Base-by-base conservation (phyloP, 345 rosid species). In the Lenwebbia sp. region DNA sequence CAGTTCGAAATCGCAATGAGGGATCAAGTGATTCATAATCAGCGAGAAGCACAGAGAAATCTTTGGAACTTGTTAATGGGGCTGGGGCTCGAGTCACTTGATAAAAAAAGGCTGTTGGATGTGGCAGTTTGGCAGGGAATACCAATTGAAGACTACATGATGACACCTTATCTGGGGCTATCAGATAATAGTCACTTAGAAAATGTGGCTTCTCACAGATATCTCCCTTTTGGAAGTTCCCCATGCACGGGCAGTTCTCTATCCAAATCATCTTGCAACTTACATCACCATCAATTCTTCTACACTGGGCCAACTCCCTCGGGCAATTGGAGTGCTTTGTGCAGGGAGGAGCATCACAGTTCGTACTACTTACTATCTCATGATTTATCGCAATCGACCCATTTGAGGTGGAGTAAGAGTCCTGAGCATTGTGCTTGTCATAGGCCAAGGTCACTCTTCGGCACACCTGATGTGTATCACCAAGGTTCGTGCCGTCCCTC, bases 1-100 rank as follows among this genome's bases (percentile, higher is more conserved):
- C 98, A 94, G 92, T 94, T 96, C 10, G 98, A 96, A 93, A 93
- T 97, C 93, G 99, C 99, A 57, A 93, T 93, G 96, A 95, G 99
- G 90, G 98, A 97, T 90, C 96, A 97, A 90, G 92, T 97, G 84
- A 97, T 97, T 89, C 96, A 96, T 90, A 94, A 91, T 87, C 98
- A 96, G 89, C 93, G 95, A 62, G 96, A 93, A 91, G 96, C 94
- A 44, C 98, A 94, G 85, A 92, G 91, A 88, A 94, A 95, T 78
- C 90, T 96, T 37, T 96, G 98, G 98, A 95, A 93, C 86, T 85
- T 96, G 91, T 90, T 96, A 26, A 92, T 92, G 95, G 95, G 95
- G 47, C 90, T 93, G 87, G 99, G 98, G 84, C 92, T 95, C 44
- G 81, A 70, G 81, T 70, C 81, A 37, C 81, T 70, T 70, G 95